Evolutionary conservation across 2,329 filamentous ascomycete species (phyloP).

Genomic region (Talaromyces rugulosus): DNA sequence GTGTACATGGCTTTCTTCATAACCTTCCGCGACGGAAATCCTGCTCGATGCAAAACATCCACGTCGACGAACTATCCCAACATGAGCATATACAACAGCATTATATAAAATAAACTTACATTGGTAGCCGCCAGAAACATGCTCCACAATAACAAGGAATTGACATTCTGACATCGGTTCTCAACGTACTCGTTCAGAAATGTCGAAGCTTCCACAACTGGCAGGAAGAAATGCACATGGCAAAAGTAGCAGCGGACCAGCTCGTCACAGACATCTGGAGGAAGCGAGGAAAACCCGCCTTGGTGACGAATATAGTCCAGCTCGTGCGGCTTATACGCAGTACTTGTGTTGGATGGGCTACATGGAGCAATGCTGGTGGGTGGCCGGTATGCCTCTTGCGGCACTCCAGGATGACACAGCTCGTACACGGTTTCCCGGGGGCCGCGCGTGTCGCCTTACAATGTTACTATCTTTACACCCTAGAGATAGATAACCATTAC

Average conservation of each 20-base stretch:
- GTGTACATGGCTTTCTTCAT: conserved; percentile 86
- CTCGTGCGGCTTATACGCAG: not conserved
- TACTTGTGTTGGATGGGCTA: not conserved
- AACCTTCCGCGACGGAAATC: conserved; percentile 71
- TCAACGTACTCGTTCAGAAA: not conserved
- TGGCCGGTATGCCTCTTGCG: conserved; percentile 1
- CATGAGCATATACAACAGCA: not conserved
- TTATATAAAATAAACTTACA: not conserved
- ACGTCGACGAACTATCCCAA: conserved; percentile 73
- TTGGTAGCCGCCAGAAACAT: conserved; percentile 5
- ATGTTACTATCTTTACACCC: not conserved
- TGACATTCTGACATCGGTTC: not conserved
- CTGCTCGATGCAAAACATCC: conserved; percentile 68
- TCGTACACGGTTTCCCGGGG: conserved; percentile 7
- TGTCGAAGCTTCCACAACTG: not conserved
- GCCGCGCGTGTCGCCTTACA: not conserved
- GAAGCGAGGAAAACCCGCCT: not conserved
- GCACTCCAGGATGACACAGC: conserved; percentile 1
- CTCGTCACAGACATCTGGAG: not conserved
- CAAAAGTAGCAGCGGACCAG: not conserved
- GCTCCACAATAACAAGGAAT: conserved; percentile 1
- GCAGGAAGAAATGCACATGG: conserved; percentile 2
- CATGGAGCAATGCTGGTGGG: not conserved
- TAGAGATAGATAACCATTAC: not conserved
- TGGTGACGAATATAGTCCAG: not conserved